Conservation (phyloP, 2,329 filamentous ascomycete genomes). For the Fulvia fulva region DNA sequence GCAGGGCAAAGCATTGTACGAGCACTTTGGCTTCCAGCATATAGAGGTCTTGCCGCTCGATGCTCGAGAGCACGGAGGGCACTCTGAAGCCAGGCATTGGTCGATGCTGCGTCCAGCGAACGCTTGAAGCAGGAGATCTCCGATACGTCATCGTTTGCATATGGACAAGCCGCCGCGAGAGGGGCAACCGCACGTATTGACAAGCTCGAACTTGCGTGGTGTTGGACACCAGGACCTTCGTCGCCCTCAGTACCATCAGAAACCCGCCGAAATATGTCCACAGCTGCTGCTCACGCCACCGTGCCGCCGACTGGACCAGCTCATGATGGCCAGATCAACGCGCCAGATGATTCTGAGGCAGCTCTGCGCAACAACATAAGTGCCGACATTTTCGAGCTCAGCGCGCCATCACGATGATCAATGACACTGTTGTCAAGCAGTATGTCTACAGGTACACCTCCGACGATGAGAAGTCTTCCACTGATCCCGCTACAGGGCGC, state of each 20-base stretch:
- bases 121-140: not conserved
- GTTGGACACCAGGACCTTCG: too few species aligned
- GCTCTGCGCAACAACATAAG: too few species aligned
- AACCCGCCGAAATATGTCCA: too few species aligned
- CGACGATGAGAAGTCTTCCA: not conserved
- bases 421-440: not conserved
- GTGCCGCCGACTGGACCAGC: too few species aligned
- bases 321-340: too few species aligned
- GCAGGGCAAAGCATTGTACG: constrained; percentile 36
- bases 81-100: constrained; percentile 16
- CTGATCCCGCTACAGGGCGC: not conserved
- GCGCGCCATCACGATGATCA: not conserved
- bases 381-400: not conserved
- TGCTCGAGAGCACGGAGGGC: constrained; percentile 13
- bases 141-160: not conserved
- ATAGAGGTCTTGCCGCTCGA: constrained; percentile 16
- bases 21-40: constrained; percentile 32
- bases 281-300: too few species aligned
- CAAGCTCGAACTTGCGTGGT: too few species aligned
- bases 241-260: too few species aligned
- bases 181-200: too few species aligned
- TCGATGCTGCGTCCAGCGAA: constrained; percentile 18
- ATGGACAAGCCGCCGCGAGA: not conserved
- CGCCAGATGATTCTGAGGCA: too few species aligned
- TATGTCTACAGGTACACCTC: not conserved